These are phyloP conservation scores for Flueggea neowawraea DNA, from an alignment of 441 rosid genomes.

Conservation along the genomic window DNA sequence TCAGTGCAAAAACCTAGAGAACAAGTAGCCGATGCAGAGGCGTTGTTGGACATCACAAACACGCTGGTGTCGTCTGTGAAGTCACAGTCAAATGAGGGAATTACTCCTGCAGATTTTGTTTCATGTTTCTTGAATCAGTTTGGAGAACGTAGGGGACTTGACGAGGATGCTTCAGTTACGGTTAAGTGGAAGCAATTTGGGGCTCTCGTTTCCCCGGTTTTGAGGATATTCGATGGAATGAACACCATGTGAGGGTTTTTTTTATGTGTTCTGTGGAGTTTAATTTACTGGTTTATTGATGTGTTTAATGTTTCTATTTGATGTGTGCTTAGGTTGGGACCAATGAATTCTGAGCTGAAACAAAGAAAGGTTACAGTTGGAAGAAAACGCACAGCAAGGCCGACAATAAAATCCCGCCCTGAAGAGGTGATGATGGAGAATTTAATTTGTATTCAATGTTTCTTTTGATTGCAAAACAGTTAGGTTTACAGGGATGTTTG, in stretches of 20 bases:
- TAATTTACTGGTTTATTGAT: background rate
- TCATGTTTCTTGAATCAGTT: slow-evolving; percentile 42
- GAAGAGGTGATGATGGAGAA: slow-evolving; percentile 43
- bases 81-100: slow-evolving; percentile 57
- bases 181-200: slow-evolving; percentile 61
- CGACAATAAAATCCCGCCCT: slow-evolving; percentile 41
- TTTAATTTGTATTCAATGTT: background rate
- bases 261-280: background rate
- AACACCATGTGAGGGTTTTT: slow-evolving; percentile 51
- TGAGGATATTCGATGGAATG: slow-evolving; percentile 33
- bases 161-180: slow-evolving; percentile 22
- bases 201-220: slow-evolving; percentile 34
- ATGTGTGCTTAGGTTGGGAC: slow-evolving; percentile 54
- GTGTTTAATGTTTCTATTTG: slow-evolving; percentile 2
- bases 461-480: background rate
- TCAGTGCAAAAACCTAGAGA: slow-evolving; percentile 82
- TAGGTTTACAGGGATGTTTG: background rate
- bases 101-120: slow-evolving; percentile 55
- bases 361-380: slow-evolving; percentile 32
- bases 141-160: slow-evolving; percentile 29
- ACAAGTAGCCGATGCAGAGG: slow-evolving; percentile 88
- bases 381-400: slow-evolving; percentile 36
- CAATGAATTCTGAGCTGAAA: slow-evolving; percentile 55
- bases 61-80: slow-evolving; percentile 59
- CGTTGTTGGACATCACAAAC: slow-evolving; percentile 54